Evolutionary conservation across 1,284 basidiomycete species (phyloP).

Genomic region (Rhodotorula mucilaginosa): DNA sequence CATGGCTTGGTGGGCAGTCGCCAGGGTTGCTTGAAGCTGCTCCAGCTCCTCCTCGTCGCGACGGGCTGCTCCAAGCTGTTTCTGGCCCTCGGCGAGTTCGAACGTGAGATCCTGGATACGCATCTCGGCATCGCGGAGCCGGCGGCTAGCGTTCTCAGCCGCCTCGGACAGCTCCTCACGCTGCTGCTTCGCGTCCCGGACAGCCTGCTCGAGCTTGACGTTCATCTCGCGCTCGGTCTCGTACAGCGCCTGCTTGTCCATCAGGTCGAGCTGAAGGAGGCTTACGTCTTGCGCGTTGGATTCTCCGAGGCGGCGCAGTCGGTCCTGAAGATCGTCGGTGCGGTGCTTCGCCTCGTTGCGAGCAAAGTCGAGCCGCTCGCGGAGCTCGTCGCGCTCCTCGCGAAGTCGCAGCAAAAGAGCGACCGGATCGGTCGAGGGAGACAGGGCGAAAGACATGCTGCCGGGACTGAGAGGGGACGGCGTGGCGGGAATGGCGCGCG

Average conservation of each 20-base stretch:
- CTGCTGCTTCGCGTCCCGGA: conserved; percentile 11
- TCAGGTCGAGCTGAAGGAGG: conserved; percentile 16
- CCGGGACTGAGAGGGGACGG: conserved; percentile 12
- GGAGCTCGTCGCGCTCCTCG: conserved; percentile 38
- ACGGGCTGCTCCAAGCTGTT: neutral
- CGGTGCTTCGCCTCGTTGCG: conserved; percentile 28
- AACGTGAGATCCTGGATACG: conserved; percentile 8
- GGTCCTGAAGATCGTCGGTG: conserved; percentile 18
- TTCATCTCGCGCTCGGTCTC: conserved; percentile 25
- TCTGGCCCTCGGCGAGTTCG: conserved; percentile 1
- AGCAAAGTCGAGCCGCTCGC: conserved; percentile 33
- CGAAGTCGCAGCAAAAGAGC: conserved; percentile 31
- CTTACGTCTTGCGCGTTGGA: conserved; percentile 21
- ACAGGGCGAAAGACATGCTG: conserved; percentile 4
- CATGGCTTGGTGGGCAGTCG: neutral
- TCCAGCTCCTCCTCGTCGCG: neutral
- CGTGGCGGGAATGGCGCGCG: neutral
- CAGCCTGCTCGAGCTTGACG: conserved; percentile 12
- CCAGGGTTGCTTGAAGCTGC: neutral
- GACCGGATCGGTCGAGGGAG: conserved; percentile 10
- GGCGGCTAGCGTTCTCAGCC: neutral
- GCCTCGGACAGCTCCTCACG: conserved; percentile 9
- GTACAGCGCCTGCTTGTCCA: conserved; percentile 27
- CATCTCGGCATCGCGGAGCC: conserved; percentile 3
- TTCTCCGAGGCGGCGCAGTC: conserved; percentile 19